Evolutionary conservation across 202 grass and related monocot genomes (phyloP).

Genomic region (Cymbopogon flexuosus): DNA sequence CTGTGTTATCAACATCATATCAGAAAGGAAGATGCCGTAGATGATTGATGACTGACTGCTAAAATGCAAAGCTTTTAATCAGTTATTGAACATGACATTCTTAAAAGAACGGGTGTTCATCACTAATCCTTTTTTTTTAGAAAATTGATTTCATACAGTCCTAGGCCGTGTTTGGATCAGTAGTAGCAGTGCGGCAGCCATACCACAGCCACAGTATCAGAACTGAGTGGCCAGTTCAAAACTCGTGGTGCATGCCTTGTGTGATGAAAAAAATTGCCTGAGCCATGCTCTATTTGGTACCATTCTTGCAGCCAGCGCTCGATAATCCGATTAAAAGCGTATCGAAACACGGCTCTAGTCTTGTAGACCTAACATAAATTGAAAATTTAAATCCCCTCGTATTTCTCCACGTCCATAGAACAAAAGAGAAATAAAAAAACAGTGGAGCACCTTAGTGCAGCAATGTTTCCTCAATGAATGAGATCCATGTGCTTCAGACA

Average conservation of each 20-base stretch:
- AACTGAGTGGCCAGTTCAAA: too few relatives aligned
- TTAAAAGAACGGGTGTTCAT: not conserved
- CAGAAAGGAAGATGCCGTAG: not conserved
- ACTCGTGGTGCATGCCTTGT: not conserved
- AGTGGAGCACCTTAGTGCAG: not conserved
- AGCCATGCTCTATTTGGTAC: not conserved
- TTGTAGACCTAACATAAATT: not conserved
- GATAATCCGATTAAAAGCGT: not conserved
- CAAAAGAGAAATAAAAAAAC: not conserved
- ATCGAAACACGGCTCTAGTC: not conserved
- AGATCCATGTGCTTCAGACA: not conserved
- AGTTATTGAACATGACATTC: not conserved
- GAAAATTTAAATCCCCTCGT: not conserved
- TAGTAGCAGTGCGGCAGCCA: too few relatives aligned
- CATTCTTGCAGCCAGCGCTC: not conserved
- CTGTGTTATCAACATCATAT: slow-evolving; percentile 9
- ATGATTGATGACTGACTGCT: not conserved
- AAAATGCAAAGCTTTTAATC: not conserved
- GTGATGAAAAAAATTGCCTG: not conserved
- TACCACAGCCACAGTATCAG: too few relatives aligned
- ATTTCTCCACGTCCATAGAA: not conserved
- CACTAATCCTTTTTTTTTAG: not conserved
- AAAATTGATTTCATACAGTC: too few relatives aligned
- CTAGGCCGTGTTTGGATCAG: too few relatives aligned
- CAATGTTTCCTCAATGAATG: not conserved